A percentile compares a stretch with the other conserved stretches of the same genome.
phyloP scores from a whole-genome alignment of 31 red algal genomes.

The Porphyra umbilicalis region DNA sequence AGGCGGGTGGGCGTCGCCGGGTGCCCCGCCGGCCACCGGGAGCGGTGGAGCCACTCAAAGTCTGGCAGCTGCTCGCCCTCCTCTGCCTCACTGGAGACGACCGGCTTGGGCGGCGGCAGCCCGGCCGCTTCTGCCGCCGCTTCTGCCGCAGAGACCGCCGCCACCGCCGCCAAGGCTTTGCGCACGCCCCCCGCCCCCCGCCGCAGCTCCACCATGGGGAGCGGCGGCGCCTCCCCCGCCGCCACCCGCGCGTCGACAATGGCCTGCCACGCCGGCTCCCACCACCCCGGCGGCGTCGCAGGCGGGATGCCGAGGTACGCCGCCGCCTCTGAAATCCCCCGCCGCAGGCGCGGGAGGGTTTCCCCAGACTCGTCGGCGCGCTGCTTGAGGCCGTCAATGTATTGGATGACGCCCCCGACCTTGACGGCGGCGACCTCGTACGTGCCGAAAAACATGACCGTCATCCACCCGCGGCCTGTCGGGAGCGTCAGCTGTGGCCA shows the following conservation, averaged over 20 bases:
- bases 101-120: too few relatives aligned
- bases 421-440: constrained; percentile 47
- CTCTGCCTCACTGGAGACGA: too few relatives aligned
- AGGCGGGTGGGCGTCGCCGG: background rate
- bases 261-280: background rate
- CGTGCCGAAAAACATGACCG: constrained; percentile 64
- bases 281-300: background rate
- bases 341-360: constrained; percentile 12
- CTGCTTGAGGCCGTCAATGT: constrained; percentile 31
- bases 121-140: too few relatives aligned
- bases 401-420: constrained; percentile 27
- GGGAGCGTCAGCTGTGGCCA: background rate
- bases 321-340: constrained; percentile 34
- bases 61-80: too few relatives aligned
- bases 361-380: constrained; percentile 18
- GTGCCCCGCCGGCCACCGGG: background rate
- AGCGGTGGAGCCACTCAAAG: too few relatives aligned
- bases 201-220: too few relatives aligned
- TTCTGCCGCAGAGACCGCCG: too few relatives aligned
- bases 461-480: background rate
- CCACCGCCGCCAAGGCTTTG: too few relatives aligned
- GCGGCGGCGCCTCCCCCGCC: background rate
- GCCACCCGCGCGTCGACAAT: background rate
- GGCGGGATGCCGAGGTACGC: constrained; percentile 46
- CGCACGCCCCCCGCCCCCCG: too few relatives aligned